Evolutionary conservation across 192 early-diverging fungal genomes (phyloP).

Genomic region (Piromyces sp.): DNA sequence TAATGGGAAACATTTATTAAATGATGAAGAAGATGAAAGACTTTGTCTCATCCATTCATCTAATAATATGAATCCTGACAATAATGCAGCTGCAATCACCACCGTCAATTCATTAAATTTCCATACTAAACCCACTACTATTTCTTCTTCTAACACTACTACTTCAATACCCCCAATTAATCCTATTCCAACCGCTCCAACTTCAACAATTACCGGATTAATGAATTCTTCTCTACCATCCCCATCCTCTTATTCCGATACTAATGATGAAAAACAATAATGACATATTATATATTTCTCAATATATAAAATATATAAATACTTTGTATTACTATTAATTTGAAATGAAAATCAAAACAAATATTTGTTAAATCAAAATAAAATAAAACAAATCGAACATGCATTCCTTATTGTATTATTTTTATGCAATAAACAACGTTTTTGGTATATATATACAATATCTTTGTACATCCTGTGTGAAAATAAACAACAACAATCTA

Average conservation of each 20-base stretch:
- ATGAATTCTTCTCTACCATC: neutral
- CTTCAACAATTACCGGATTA: neutral
- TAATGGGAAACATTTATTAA: neutral
- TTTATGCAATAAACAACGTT: no score
- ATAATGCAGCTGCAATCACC: neutral
- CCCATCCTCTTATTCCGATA: neutral
- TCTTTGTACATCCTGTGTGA: no score
- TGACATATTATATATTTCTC: no score
- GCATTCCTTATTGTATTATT: no score
- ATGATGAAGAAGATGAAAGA: neutral
- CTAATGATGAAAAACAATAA: neutral
- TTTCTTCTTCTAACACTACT: neutral
- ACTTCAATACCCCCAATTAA: neutral
- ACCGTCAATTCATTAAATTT: neutral
- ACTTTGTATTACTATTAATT: no score
- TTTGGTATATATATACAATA: no score
- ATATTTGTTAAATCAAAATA: no score
- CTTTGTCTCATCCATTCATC: neutral
- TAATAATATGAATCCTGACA: neutral
- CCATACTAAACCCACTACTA: neutral
- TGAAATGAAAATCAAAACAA: no score
- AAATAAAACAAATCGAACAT: no score
- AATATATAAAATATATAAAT: no score
- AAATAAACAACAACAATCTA: no score
- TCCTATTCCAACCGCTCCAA: neutral